phyloP scores from a whole-genome alignment of 805 yeast species.

The Wickerhamomyces silvicola region DNA sequence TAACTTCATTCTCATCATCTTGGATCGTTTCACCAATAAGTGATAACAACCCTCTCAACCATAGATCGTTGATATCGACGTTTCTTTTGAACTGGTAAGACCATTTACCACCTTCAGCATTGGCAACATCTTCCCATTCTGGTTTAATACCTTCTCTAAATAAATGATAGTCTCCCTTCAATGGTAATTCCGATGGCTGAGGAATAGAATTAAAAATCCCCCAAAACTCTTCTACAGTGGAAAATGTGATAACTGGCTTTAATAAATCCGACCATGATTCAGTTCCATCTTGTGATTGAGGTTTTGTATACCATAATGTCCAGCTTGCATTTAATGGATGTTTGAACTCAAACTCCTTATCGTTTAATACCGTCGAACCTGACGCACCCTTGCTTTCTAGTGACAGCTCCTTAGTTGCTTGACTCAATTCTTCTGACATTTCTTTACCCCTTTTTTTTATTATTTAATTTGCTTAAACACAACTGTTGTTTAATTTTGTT shows the following conservation, averaged over 20 bases:
- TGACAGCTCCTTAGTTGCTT: conserved; percentile 21
- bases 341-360: conserved; percentile 28
- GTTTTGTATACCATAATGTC: conserved; percentile 98
- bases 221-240: conserved; percentile 98
- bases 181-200: conserved; percentile 82
- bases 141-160: conserved; percentile 93
- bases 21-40: conserved; percentile 92
- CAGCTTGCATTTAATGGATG: conserved; percentile 89
- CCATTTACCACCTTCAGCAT: conserved; percentile 94
- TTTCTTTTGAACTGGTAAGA: conserved; percentile 61
- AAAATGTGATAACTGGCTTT: conserved; percentile 86
- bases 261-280: conserved; percentile 91
- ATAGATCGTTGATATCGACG: conserved; percentile 73
- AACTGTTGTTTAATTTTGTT: no score
- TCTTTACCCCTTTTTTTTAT: no score
- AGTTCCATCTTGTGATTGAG: conserved; percentile 54
- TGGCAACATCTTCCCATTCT: conserved; percentile 94
- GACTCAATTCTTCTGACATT: conserved; percentile 23
- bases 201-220: conserved; percentile 94
- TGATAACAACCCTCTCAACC: conserved; percentile 85
- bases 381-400: conserved; percentile 10
- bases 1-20: conserved; percentile 76
- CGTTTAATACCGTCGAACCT: conserved; percentile 25
- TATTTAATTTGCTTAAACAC: no score
- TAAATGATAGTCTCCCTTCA: conserved; percentile 89